A percentile compares a stretch with the other conserved stretches of the same genome.
These are phyloP conservation scores for Penicillium polonicum DNA, from an alignment of 2,329 filamentous ascomycete genomes.

Conservation along the genomic window DNA sequence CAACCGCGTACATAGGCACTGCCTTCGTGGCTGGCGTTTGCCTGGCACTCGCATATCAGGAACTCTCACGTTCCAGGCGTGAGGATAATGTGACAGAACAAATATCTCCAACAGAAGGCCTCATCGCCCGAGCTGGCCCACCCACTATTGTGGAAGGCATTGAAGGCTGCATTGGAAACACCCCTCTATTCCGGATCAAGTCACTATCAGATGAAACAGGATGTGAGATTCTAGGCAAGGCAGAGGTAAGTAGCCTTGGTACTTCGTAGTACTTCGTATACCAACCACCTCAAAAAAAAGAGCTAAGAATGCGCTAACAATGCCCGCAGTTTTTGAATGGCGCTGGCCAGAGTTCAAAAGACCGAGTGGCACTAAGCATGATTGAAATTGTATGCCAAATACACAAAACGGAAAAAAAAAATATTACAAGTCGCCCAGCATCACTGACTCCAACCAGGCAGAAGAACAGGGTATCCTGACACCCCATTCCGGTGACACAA, in stretches of 20 bases:
- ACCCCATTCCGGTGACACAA: constrained; percentile 82
- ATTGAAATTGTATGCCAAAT: constrained; percentile 59
- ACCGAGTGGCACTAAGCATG: constrained; percentile 88
- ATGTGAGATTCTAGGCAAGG: constrained; percentile 87
- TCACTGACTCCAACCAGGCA: constrained; percentile 51
- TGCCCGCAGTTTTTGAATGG: constrained; percentile 76
- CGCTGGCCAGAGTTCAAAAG: constrained; percentile 89
- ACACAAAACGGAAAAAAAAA: background rate
- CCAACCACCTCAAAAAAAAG: background rate
- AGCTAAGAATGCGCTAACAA: constrained; percentile 7
- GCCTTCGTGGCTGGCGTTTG: constrained; percentile 78
- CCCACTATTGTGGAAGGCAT: constrained; percentile 70
- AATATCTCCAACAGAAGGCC: constrained; percentile 9
- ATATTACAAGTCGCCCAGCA: background rate
- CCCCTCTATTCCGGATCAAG: constrained; percentile 80
- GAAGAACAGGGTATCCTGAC: constrained; percentile 73
- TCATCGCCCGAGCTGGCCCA: constrained; percentile 33
- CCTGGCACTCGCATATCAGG: constrained; percentile 74
- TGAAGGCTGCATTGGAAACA: constrained; percentile 89
- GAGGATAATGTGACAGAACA: constrained; percentile 15
- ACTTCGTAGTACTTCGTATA: background rate
- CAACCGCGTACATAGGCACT: constrained; percentile 58
- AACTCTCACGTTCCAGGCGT: constrained; percentile 69
- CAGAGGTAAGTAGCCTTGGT: constrained; percentile 59
- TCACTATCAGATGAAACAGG: constrained; percentile 84